Evolutionary conservation across 2,329 filamentous ascomycete species (phyloP), one percentile per base, ranked within the genome.

Genomic region (Cladosporium sp.): DNA sequence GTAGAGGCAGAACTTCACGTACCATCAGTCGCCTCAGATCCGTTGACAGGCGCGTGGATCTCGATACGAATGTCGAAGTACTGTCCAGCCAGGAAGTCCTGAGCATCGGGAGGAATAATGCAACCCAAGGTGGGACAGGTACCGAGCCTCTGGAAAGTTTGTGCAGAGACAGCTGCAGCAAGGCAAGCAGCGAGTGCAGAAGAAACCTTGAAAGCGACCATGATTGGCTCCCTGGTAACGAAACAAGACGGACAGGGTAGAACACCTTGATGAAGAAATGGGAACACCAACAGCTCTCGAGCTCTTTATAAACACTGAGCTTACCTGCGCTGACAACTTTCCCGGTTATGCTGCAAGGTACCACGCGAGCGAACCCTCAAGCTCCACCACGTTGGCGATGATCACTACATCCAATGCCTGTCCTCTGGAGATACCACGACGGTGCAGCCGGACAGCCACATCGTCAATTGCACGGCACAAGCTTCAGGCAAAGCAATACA

Each of bases 61-160:
- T 95, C 91, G 66, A 94, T 85, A 66, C 91, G 89, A 68, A 96
- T 88, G 75, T 95, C 92, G 74, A 95, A 95, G 76, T 86, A 89
- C 79, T 95, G 91, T 14, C 91, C 91, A 5, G 91, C 88, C 1
- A 96, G 84, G 79, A 95, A 95, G 73, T 95, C 91, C 69, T 89
- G 88, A 49, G 62, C 62, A 69, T 87, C 85, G 23, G 85, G 85
- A 58, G 85, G 85, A 64, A 86, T 83, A 65, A 87, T 79, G 73
- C 68, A 79, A 73, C 85, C 85, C 63, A 87, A 75, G 5, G 80
- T 82, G 34, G 85, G 85, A 72, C 85, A 87, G 63, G 82, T 79
- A 68, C 84, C 84, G 30, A 86, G 76, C 64, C 85, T 79, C 71
- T 84, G 83, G 73, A 83, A 86, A n/a, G 82, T 83, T 75, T 86